phyloP scores from a whole-genome alignment of 1,284 basidiomycete species.

The Ceratobasidium sp. region DNA sequence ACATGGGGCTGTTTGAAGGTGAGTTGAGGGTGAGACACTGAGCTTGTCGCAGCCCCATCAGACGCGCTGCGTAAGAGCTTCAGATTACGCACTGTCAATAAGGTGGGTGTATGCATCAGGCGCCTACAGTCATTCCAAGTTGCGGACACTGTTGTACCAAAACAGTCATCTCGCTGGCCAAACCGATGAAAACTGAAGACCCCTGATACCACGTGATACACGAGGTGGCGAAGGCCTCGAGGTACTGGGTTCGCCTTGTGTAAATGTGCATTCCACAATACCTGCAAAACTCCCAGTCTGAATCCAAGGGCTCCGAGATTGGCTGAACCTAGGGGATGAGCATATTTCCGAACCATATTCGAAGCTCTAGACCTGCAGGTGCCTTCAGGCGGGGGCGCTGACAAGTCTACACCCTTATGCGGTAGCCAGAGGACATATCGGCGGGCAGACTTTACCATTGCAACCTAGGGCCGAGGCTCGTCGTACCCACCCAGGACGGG shows the following conservation, averaged over 20 bases:
- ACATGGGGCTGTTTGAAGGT: constrained; percentile 32
- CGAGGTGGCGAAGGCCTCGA: constrained; percentile 19
- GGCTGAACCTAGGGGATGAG: constrained; percentile 30
- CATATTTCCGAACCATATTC: constrained; percentile 29
- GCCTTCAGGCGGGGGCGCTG: constrained; percentile 17
- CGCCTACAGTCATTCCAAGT: constrained; percentile 29
- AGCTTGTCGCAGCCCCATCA: constrained; percentile 9
- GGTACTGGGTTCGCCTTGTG: background rate
- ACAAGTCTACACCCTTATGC: constrained; percentile 4
- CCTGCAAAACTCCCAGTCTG: constrained; percentile 31
- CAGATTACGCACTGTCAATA: background rate
- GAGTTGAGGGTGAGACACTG: constrained; percentile 20
- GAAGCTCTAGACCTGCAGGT: constrained; percentile 9
- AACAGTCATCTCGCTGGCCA: constrained; percentile 17
- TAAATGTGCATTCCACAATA: constrained; percentile 20
- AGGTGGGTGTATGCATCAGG: constrained; percentile 32
- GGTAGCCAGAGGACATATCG: constrained; percentile 34
- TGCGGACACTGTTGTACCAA: constrained; percentile 21
- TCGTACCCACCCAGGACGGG: constrained; percentile 5
- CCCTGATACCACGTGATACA: constrained; percentile 32
- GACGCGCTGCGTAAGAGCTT: background rate
- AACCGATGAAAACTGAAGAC: background rate
- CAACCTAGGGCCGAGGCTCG: constrained; percentile 23
- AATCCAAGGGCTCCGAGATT: constrained; percentile 37
- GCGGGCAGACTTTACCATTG: constrained; percentile 30